Evolutionary conservation across 345 rosid species (phyloP), one percentile per base, ranked within the genome.

Genomic region (Citrus inodora): DNA sequence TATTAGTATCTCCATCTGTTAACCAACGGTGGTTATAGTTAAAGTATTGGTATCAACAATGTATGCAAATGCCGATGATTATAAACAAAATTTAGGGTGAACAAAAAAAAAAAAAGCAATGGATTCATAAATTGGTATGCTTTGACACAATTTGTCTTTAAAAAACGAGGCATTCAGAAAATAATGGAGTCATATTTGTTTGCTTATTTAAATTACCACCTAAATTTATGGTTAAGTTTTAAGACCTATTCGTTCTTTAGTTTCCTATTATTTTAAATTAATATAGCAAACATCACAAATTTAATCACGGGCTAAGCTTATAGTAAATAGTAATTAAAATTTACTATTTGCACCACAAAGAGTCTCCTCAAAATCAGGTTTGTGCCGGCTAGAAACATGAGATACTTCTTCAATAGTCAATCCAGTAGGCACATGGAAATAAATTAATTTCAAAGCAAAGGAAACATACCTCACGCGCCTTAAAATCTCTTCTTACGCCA

Each of bases 391-490:
- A 19, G 35, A 65, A 65, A 17, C 6, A 33, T 65, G 69, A 53
- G 22, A 4, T 17, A 19, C 22, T 53, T 53, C 58, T 53, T 53
- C 58, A 17, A 53, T 53, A 4, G 21, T 53, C n/a, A 19, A 17
- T 5, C 7, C 37, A 35, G 0, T 35, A 4, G 3, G n/a, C 14
- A 4, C 11, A 62, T 21, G 37, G 6, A 55, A 40, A 11, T 4
- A 0, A 9, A 60, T 22, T 32, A 46, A 24, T 33, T 35, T 48
- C 22, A 32, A 61, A 58, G 38, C 5, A 21, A 22, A 51, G 4
- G 4, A 28, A 13, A n/a, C 37, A 35, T 83, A 88, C 91, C 91
- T 83, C 86, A 58, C 69, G 87, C 35, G 86, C 42, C 78, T 83
- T 85, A 9, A 65, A 21, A 66, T 59, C 71, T 8, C 53, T 77